These are phyloP conservation scores for Jamesozyma lodderae DNA, from an alignment of 805 yeast genomes.

Conservation along the genomic window DNA sequence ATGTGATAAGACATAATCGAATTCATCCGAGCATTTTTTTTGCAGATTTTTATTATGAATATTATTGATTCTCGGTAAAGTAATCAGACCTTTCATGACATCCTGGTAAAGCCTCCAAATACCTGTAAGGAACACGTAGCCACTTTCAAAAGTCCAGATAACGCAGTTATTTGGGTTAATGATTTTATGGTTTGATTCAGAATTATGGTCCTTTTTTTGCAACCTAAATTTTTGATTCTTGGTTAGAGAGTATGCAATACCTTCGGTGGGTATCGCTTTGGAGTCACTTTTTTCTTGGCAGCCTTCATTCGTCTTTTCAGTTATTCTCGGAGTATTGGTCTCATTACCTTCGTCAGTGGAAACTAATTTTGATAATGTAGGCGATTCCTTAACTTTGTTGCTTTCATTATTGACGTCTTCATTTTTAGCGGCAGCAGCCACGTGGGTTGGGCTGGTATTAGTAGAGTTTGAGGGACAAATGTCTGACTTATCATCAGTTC, in stretches of 20 bases:
- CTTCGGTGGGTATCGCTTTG: not conserved
- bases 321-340: no score
- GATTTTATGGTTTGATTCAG: conserved; percentile 3
- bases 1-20: conserved; percentile 2
- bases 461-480: not conserved
- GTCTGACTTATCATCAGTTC: not conserved
- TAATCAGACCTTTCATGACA: conserved; percentile 22
- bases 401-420: no score
- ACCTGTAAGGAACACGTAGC: conserved; percentile 80
- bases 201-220: conserved; percentile 7
- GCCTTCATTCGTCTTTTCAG: not conserved
- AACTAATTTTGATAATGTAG: no score
- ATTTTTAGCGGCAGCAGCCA: no score
- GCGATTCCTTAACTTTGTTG: no score
- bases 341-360: no score
- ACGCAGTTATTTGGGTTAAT: conserved; percentile 49
- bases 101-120: conserved; percentile 55
- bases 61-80: conserved; percentile 3
- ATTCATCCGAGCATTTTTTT: conserved; percentile 4
- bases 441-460: no score
- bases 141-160: conserved; percentile 79
- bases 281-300: not conserved
- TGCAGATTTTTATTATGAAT: not conserved
- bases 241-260: conserved; percentile 10
- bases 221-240: conserved; percentile 24